phyloP scores from a whole-genome alignment of 495 filamentous ascomycete genomes.

The Tetracladium marchalianum region DNA sequence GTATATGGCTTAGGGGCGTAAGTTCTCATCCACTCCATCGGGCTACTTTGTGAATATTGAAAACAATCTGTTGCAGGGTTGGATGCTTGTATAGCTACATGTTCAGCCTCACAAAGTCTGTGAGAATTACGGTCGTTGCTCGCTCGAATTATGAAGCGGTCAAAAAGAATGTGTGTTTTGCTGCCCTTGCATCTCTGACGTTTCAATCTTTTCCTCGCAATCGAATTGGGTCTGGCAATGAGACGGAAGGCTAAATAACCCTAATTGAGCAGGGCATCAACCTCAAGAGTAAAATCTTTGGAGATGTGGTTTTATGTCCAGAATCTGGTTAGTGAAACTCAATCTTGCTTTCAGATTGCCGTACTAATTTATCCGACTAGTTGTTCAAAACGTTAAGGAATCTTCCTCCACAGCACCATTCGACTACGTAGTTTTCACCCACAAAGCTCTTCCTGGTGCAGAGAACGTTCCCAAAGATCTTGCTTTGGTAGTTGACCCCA shows the following conservation, averaged over 20 bases:
- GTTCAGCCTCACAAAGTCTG: too few species aligned
- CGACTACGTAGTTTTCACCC: constrained; percentile 44
- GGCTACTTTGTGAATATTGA: too few species aligned
- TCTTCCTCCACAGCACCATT: constrained; percentile 23
- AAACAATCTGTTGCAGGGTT: too few species aligned
- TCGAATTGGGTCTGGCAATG: constrained; percentile 31
- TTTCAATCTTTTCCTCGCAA: constrained; percentile 35
- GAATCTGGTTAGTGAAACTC: too few species aligned
- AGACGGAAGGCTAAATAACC: not conserved
- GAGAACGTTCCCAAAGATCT: constrained; percentile 30
- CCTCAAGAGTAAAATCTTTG: too few species aligned
- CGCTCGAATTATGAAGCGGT: constrained; percentile 46
- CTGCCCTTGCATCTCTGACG: constrained; percentile 21
- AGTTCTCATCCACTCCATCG: too few species aligned
- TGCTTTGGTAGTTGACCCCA: constrained; percentile 27
- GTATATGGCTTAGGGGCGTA: too few species aligned
- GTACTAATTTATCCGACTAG: constrained; percentile 24
- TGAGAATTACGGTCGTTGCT: constrained; percentile 36
- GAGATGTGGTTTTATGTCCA: too few species aligned
- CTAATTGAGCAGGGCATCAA: too few species aligned
- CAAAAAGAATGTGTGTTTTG: constrained; percentile 14
- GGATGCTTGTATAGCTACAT: too few species aligned
- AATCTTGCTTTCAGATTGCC: too few species aligned
- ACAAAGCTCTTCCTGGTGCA: constrained; percentile 27
- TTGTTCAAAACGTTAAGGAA: constrained; percentile 30